These are phyloP conservation scores for Phialocephala sp. DNA, from an alignment of 2,329 filamentous ascomycete species.

Conservation along the genomic window DNA sequence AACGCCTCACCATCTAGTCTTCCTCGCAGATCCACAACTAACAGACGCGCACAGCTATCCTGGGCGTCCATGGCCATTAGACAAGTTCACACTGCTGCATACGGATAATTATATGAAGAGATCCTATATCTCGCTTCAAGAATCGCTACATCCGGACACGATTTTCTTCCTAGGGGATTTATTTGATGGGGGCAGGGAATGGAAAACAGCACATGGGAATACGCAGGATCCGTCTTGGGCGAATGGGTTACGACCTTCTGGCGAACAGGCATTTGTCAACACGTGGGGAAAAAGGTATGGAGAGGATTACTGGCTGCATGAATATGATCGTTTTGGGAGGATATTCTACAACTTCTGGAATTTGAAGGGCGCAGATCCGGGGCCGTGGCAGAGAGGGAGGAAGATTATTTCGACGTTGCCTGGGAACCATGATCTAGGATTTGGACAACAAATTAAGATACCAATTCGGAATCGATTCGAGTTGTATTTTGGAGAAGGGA, in stretches of 20 bases:
- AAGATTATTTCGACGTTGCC: constrained; percentile 86
- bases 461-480: constrained; percentile 83
- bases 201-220: constrained; percentile 72
- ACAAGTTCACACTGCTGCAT: constrained; percentile 68
- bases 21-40: constrained; percentile 75
- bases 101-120: constrained; percentile 91
- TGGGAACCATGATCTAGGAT: constrained; percentile 94
- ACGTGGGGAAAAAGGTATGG: constrained; percentile 77
- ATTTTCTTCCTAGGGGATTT: constrained; percentile 92
- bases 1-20: constrained; percentile 75
- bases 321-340: constrained; percentile 84
- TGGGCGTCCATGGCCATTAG: constrained; percentile 73
- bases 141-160: constrained; percentile 79
- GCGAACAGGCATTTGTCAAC: constrained; percentile 62
- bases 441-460: constrained; percentile 82
- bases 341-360: constrained; percentile 81
- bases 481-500: constrained; percentile 89
- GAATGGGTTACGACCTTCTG: constrained; percentile 53
- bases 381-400: constrained; percentile 67
- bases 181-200: constrained; percentile 95
- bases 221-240: constrained; percentile 67
- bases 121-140: constrained; percentile 79
- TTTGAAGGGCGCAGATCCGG: constrained; percentile 58
- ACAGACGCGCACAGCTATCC: constrained; percentile 79
- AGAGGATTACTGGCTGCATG: constrained; percentile 81